Percentiles rank a stretch among this genome's conserved stretches.
Evolutionary conservation across 2,329 filamentous ascomycete genomes (phyloP).

Genomic region (Penicillium sp.): DNA sequence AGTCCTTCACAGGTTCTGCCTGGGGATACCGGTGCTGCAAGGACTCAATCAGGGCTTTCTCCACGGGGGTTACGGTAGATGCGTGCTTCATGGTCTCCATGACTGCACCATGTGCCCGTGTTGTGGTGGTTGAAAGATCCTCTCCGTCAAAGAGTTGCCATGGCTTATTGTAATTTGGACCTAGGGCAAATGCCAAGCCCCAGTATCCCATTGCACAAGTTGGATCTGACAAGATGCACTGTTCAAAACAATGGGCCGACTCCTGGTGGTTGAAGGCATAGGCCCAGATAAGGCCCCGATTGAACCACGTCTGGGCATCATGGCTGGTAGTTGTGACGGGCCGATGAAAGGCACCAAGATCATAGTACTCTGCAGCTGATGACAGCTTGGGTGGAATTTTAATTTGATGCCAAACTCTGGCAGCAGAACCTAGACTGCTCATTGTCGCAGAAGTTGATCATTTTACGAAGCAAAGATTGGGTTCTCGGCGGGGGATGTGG

Average conservation of each 20-base stretch:
- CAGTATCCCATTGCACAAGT: slow-evolving; percentile 40
- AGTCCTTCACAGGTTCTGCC: slow-evolving; percentile 49
- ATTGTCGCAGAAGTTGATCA: neutral
- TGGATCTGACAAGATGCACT: slow-evolving; percentile 31
- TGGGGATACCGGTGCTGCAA: slow-evolving; percentile 62
- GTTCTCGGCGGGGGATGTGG: neutral
- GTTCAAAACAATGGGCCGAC: slow-evolving; percentile 35
- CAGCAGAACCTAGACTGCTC: neutral
- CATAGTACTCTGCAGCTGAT: slow-evolving; percentile 28
- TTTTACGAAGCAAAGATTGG: neutral
- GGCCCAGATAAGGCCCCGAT: slow-evolving; percentile 39
- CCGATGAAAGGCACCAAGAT: slow-evolving; percentile 39
- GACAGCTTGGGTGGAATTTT: neutral
- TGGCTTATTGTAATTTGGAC: slow-evolving; percentile 76
- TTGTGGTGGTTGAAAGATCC: slow-evolving; percentile 49
- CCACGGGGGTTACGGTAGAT: slow-evolving; percentile 49
- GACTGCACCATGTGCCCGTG: slow-evolving; percentile 47
- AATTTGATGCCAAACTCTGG: slow-evolving; percentile 6
- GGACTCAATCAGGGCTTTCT: slow-evolving; percentile 64
- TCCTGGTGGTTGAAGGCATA: slow-evolving; percentile 44
- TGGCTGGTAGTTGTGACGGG: slow-evolving; percentile 27
- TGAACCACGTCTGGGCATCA: slow-evolving; percentile 40
- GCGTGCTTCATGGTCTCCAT: slow-evolving; percentile 44
- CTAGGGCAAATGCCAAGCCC: slow-evolving; percentile 60
- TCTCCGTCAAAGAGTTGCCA: slow-evolving; percentile 67